phyloP scores from a whole-genome alignment of 768 basidiomycete genomes.

The Imleria badia region DNA sequence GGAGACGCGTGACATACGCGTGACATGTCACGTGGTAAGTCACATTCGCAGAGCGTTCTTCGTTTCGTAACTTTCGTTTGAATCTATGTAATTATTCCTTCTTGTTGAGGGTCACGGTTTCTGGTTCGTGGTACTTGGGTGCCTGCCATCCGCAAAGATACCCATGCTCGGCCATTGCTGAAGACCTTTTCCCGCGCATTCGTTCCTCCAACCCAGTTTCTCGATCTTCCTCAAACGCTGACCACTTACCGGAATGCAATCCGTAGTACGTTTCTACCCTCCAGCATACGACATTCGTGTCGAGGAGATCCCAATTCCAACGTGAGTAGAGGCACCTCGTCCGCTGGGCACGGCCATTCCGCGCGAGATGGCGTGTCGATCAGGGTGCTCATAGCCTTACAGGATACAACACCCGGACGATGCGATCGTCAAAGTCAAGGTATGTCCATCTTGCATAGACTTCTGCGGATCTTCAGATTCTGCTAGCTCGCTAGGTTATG shows the following conservation, averaged over 20 bases:
- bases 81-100: too few species aligned
- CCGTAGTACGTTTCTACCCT: conserved; percentile 57
- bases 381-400: background rate
- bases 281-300: conserved; percentile 70
- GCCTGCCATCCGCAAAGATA: too few species aligned
- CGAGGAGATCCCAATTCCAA: conserved; percentile 56
- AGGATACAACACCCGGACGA: conserved; percentile 76
- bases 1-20: conserved; percentile 12
- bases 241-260: conserved; percentile 13
- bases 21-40: conserved; percentile 25
- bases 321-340: conserved; percentile 35
- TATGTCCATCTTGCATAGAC: conserved; percentile 24
- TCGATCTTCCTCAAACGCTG: too few species aligned
- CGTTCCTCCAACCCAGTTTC: too few species aligned
- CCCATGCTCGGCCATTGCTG: too few species aligned
- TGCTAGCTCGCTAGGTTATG: conserved; percentile 64
- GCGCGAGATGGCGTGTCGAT: background rate
- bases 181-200: too few species aligned
- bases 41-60: too few species aligned
- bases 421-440: conserved; percentile 74
- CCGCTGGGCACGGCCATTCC: background rate
- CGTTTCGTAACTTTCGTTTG: too few species aligned
- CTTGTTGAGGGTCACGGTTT: too few species aligned
- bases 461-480: background rate
- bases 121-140: too few species aligned